phyloP scores from a whole-genome alignment of 805 yeast species.

The Alloascoidea africana region DNA sequence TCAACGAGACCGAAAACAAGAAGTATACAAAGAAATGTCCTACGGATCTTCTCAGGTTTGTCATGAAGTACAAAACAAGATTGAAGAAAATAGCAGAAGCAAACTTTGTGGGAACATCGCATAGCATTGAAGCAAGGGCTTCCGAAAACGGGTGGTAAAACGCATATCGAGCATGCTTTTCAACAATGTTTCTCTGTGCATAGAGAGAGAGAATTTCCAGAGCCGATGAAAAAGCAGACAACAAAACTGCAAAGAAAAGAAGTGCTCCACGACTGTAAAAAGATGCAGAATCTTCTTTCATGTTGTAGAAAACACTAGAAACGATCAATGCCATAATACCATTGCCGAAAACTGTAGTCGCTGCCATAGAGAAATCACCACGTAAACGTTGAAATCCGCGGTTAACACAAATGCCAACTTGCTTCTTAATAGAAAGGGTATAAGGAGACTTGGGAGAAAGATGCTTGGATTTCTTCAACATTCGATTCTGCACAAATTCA shows the following conservation, averaged over 20 bases:
- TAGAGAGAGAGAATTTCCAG: conserved; percentile 27
- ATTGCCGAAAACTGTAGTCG: conserved; percentile 31
- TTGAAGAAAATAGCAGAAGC: conserved; percentile 29
- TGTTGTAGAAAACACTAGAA: conserved; percentile 46
- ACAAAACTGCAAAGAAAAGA: conserved; percentile 38
- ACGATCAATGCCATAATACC: conserved; percentile 40
- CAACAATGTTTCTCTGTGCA: conserved; percentile 37
- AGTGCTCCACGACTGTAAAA: conserved; percentile 52
- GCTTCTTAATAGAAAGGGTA: conserved; percentile 28
- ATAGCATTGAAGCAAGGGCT: conserved; percentile 44
- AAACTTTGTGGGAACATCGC: conserved; percentile 40
- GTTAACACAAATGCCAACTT: conserved; percentile 29
- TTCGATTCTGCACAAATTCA: conserved; percentile 16
- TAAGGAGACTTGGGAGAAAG: conserved; percentile 25
- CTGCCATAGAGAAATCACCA: conserved; percentile 40
- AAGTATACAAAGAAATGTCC: conserved; percentile 35
- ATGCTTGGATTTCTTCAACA: conserved; percentile 15
- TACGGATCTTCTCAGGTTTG: conserved; percentile 32
- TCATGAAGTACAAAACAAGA: conserved; percentile 36
- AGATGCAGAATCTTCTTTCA: conserved; percentile 33
- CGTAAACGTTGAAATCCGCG: conserved; percentile 41
- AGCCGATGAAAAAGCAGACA: conserved; percentile 28
- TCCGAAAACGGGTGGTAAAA: conserved; percentile 50
- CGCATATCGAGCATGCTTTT: conserved; percentile 42
- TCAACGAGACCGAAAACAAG: conserved; percentile 25